Evolutionary conservation across 306 rosid genomes (phyloP).

Genomic region (Begonia fuchsioides): DNA sequence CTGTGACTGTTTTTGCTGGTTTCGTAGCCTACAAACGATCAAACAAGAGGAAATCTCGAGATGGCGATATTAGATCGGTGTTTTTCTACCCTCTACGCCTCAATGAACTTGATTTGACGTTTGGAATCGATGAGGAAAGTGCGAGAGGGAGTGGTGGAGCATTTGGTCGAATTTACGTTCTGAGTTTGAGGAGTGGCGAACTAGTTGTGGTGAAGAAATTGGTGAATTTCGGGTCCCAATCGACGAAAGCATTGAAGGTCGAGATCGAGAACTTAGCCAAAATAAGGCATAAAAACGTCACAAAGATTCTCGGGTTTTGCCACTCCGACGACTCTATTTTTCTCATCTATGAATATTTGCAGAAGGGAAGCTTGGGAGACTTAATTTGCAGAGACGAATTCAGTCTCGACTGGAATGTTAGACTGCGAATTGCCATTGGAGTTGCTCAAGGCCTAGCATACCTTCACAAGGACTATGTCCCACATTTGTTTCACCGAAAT

Average conservation of each 20-base stretch:
- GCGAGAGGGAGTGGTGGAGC: constrained; percentile 46
- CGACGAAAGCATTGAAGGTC: constrained; percentile 55
- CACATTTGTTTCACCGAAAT: constrained; percentile 79
- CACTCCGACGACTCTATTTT: constrained; percentile 70
- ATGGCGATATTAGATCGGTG: constrained; percentile 53
- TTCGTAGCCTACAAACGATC: constrained; percentile 40
- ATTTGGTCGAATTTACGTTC: constrained; percentile 58
- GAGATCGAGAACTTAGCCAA: constrained; percentile 83
- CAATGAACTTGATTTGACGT: constrained; percentile 60
- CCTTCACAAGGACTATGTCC: constrained; percentile 84
- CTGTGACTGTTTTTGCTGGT: constrained; percentile 43
- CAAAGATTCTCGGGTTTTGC: constrained; percentile 77
- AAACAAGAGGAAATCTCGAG: constrained; percentile 26
- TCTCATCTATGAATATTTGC: constrained; percentile 65
- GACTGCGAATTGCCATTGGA: constrained; percentile 71
- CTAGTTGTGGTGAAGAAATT: constrained; percentile 74
- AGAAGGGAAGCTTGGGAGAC: constrained; percentile 73
- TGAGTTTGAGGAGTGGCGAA: constrained; percentile 74
- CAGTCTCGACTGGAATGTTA: constrained; percentile 46
- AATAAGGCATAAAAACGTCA: constrained; percentile 81
- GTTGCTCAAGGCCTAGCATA: constrained; percentile 86
- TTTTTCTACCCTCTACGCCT: constrained; percentile 89
- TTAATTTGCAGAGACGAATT: constrained; percentile 40
- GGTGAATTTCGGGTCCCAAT: constrained; percentile 54
- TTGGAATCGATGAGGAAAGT: constrained; percentile 80